phyloP scores from a whole-genome alignment of 1,284 basidiomycete genomes.

The Ceratobasidium sp. region DNA sequence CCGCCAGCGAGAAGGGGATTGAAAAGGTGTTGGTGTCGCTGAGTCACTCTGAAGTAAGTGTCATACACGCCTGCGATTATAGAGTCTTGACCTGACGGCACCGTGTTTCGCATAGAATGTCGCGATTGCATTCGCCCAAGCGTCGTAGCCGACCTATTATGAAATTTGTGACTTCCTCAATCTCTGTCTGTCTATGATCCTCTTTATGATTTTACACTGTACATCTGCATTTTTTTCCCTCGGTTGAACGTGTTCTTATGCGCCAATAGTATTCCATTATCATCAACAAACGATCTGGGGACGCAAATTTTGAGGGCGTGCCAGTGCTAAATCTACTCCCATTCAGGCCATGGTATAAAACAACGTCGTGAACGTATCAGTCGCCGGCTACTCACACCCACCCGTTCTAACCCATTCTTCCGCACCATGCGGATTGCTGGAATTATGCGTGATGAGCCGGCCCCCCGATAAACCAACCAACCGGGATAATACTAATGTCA shows the following conservation, averaged over 20 bases:
- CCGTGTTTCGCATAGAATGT: constrained; percentile 61
- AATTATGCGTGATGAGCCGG: too few relatives aligned
- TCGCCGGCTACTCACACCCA: too few relatives aligned
- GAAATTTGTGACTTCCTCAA: constrained; percentile 11
- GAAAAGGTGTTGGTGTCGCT: constrained; percentile 81
- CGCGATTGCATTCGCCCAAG: constrained; percentile 53
- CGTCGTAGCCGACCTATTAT: constrained; percentile 18
- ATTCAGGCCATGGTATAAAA: too few relatives aligned
- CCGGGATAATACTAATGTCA: too few relatives aligned
- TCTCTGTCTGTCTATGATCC: constrained; percentile 1
- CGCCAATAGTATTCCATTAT: constrained; percentile 28
- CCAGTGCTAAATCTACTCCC: background rate
- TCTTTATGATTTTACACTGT: constrained; percentile 25
- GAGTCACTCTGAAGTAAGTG: constrained; percentile 85
- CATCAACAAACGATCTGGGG: background rate
- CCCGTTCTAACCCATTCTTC: too few relatives aligned
- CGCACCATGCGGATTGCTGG: too few relatives aligned
- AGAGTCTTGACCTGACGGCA: constrained; percentile 44
- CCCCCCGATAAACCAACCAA: too few relatives aligned
- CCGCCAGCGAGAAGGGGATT: constrained; percentile 78
- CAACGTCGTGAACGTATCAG: too few relatives aligned
- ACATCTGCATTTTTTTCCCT: constrained; percentile 11
- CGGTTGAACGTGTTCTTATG: constrained; percentile 15
- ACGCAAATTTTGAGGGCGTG: background rate
- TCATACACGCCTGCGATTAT: constrained; percentile 7